These are phyloP conservation scores for Nakazawaea laoshanensis DNA, from an alignment of 805 yeast genomes.

Conservation along the genomic window DNA sequence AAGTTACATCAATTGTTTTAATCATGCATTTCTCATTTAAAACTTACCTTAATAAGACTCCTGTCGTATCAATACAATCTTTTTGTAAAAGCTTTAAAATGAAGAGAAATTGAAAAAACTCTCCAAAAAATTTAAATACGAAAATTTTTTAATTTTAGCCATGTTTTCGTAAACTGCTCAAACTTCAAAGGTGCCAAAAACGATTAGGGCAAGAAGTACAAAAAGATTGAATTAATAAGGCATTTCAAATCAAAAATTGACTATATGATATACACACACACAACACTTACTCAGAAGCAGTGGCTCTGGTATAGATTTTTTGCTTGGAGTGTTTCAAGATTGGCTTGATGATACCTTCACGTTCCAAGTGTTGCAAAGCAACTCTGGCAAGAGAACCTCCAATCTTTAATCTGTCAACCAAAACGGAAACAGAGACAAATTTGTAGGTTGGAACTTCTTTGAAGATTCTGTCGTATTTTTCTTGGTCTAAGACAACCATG, in stretches of 20 bases:
- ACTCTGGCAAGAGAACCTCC: conserved; percentile 99
- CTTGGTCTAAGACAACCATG: conserved; percentile 95
- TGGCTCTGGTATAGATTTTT: conserved; percentile 87
- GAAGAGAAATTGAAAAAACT: no score
- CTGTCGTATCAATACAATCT: no score
- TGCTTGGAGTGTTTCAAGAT: conserved; percentile 94
- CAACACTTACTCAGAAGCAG: conserved; percentile 46
- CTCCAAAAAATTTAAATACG: no score
- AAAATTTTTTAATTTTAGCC: no score
- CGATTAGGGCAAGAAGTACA: no score
- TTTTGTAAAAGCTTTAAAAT: no score
- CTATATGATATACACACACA: no score
- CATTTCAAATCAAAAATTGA: no score
- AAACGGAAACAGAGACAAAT: conserved; percentile 94
- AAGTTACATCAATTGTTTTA: conserved; percentile 22
- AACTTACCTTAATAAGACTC: no score
- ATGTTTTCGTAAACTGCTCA: no score
- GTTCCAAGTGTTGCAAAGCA: conserved; percentile 93
- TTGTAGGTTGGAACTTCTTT: conserved; percentile 99
- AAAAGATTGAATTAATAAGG: no score
- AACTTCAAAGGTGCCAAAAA: no score
- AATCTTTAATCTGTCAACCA: conserved; percentile 98
- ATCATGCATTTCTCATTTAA: conserved; percentile 18
- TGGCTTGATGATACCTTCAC: conserved; percentile 90
- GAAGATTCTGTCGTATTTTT: conserved; percentile 97